Evolutionary conservation across 306 rosid species (phyloP).

Genomic region (Cicer arietinum): DNA sequence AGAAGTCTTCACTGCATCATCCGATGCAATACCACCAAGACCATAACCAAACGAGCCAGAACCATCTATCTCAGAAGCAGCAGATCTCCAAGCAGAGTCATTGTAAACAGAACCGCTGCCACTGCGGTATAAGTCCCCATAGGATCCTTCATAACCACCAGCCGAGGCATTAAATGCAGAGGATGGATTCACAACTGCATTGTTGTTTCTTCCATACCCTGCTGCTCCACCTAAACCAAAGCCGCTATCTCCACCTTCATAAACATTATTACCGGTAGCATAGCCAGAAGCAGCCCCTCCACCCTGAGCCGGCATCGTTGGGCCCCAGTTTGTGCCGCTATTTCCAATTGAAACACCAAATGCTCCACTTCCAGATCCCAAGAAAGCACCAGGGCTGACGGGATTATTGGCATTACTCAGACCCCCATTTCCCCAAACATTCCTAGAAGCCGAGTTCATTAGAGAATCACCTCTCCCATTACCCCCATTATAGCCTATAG

Average conservation of each 20-base stretch:
- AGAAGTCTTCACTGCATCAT: conserved; percentile 67
- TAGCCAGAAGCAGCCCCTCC: conserved; percentile 70
- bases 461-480: conserved; percentile 75
- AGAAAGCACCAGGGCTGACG: conserved; percentile 57
- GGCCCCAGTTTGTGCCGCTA: conserved; percentile 67
- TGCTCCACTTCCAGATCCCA: conserved; percentile 70
- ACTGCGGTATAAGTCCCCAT: conserved; percentile 69
- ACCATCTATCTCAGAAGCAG: conserved; percentile 80
- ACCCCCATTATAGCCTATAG: conserved; percentile 79
- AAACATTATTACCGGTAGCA: conserved; percentile 60
- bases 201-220: conserved; percentile 75
- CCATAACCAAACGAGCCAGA: conserved; percentile 79
- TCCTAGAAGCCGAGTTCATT: conserved; percentile 72
- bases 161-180: conserved; percentile 62
- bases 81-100: conserved; percentile 83
- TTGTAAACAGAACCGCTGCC: conserved; percentile 70
- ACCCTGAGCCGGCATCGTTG: conserved; percentile 62
- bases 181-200: conserved; percentile 55
- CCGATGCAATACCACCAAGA: conserved; percentile 77
- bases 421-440: conserved; percentile 87
- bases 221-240: conserved; percentile 75
- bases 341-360: conserved; percentile 79
- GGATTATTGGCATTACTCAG: conserved; percentile 59
- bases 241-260: conserved; percentile 71
- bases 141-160: conserved; percentile 80